These are phyloP conservation scores for Byssochlamys sp. DNA, from an alignment of 2,329 filamentous ascomycete species.

Conservation along the genomic window DNA sequence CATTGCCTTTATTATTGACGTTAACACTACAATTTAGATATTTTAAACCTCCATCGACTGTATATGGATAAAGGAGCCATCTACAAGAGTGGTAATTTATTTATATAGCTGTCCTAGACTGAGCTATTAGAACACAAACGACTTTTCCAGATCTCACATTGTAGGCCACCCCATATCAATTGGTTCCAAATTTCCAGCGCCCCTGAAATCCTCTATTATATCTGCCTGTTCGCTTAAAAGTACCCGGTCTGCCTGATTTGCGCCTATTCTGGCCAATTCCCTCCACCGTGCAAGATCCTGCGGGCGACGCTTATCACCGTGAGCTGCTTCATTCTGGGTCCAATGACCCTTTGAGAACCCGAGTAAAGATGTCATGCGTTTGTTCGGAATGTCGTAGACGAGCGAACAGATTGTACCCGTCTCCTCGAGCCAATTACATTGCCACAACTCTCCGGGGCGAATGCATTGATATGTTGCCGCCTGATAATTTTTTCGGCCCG, in stretches of 20 bases:
- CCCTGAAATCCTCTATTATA: conserved; percentile 42
- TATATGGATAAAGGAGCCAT: too few species aligned
- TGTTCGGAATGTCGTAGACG: conserved; percentile 45
- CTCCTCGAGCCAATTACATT: conserved; percentile 53
- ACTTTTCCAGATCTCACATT: background rate
- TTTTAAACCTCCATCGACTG: too few species aligned
- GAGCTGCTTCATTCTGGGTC: conserved; percentile 42
- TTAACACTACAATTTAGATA: too few species aligned
- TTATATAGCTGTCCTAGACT: too few species aligned
- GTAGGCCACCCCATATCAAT: conserved; percentile 23
- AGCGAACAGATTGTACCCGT: conserved; percentile 45
- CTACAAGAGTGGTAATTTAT: too few species aligned
- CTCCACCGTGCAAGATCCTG: conserved; percentile 45
- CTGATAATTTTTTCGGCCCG: conserved; percentile 46
- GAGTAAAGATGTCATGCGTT: conserved; percentile 44
- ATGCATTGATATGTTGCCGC: conserved; percentile 49
- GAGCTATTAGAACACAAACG: too few species aligned
- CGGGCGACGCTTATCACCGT: conserved; percentile 48
- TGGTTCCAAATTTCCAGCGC: conserved; percentile 39
- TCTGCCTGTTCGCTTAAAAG: conserved; percentile 47
- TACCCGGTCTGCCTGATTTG: conserved; percentile 39
- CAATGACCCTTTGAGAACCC: conserved; percentile 50
- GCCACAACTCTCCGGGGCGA: conserved; percentile 49
- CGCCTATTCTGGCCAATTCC: conserved; percentile 43
- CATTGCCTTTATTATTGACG: too few species aligned